Evolutionary conservation across 352 stramenopile genomes (phyloP).

Genomic region (Globisporangium nagaii): DNA sequence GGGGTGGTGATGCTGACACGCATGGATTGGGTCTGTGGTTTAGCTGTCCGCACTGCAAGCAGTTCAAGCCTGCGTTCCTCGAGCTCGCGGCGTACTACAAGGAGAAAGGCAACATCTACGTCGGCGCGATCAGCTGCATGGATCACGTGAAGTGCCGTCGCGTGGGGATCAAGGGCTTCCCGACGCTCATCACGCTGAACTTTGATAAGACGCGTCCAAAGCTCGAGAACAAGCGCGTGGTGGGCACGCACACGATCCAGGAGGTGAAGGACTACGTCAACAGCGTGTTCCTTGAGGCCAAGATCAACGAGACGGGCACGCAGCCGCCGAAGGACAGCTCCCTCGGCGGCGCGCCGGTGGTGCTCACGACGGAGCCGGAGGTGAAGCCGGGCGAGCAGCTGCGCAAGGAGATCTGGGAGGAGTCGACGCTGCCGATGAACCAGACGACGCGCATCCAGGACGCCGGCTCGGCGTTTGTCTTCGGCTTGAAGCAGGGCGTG

Average conservation of each 20-base stretch:
- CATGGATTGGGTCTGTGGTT: background rate
- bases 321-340: conserved; percentile 25
- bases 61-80: conserved; percentile 61
- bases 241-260: conserved; percentile 73
- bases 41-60: conserved; percentile 79
- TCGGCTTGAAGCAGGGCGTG: conserved; percentile 67
- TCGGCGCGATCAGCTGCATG: conserved; percentile 82
- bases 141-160: conserved; percentile 80
- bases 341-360: background rate
- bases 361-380: background rate
- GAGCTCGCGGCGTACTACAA: conserved; percentile 75
- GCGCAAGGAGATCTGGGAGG: conserved; percentile 59
- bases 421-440: conserved; percentile 70
- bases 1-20: background rate
- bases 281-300: conserved; percentile 47
- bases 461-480: conserved; percentile 72
- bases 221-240: conserved; percentile 64
- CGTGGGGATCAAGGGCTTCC: conserved; percentile 76
- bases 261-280: conserved; percentile 74
- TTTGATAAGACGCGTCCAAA: conserved; percentile 69
- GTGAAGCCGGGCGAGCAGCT: conserved; percentile 31
- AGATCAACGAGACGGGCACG: conserved; percentile 65
- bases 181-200: conserved; percentile 71
- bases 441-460: conserved; percentile 72
- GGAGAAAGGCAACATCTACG: conserved; percentile 51